Conservation (phyloP, 2,329 filamentous ascomycete genomes). For the Pseudonectria buxi region DNA sequence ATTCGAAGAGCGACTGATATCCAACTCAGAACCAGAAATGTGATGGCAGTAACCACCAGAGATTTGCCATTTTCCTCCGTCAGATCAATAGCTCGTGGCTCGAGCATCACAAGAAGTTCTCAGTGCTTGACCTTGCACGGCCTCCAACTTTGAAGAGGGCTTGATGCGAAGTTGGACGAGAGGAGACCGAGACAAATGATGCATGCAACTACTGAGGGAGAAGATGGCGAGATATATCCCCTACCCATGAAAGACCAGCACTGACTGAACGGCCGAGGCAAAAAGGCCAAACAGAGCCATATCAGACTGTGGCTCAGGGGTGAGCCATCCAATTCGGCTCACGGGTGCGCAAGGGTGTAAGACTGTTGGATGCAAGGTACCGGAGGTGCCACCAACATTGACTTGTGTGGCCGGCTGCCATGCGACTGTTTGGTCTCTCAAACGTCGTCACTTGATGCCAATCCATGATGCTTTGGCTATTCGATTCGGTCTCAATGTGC, state of each 20-base stretch:
- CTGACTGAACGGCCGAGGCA: constrained; percentile 4
- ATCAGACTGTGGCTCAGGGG: no score
- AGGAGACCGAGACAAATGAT: constrained; percentile 2
- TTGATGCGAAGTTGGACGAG: not conserved
- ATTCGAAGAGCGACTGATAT: constrained; percentile 35
- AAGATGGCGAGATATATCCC: constrained; percentile 15
- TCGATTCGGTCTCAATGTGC: no score
- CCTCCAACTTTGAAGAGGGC: constrained; percentile 2
- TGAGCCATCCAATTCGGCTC: constrained; percentile 1
- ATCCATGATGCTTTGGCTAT: no score
- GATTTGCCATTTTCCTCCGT: constrained; percentile 32
- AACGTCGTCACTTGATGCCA: not conserved
- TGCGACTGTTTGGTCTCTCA: constrained; percentile 10
- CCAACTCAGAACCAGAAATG: constrained; percentile 35
- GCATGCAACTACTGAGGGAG: constrained; percentile 3
- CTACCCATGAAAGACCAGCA: constrained; percentile 6
- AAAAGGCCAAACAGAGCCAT: not conserved
- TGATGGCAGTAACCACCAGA: constrained; percentile 29
- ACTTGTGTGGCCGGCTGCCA: constrained; percentile 8
- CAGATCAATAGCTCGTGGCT: constrained; percentile 30
- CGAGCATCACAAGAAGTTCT: constrained; percentile 11
- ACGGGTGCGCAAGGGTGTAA: constrained; percentile 6
- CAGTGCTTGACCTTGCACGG: constrained; percentile 14
- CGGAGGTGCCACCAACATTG: constrained; percentile 5
- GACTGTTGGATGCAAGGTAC: constrained; percentile 18